These are phyloP conservation scores for Eruca vesicaria DNA, from an alignment of 441 rosid species.

Conservation along the genomic window DNA sequence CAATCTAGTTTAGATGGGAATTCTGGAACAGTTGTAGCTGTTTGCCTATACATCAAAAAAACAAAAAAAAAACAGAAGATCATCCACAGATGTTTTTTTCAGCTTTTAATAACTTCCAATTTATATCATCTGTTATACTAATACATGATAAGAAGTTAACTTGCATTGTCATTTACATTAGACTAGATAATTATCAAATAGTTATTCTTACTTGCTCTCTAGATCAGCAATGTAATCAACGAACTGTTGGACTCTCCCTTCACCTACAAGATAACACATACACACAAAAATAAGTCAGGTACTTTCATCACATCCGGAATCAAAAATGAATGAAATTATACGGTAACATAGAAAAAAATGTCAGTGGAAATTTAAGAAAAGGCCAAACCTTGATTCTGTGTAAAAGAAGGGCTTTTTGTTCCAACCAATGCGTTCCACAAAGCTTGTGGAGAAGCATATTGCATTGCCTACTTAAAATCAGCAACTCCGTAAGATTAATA, in stretches of 20 bases:
- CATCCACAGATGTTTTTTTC: no score
- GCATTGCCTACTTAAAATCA: conserved; percentile 70
- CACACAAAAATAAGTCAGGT: neutral
- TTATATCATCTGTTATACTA: neutral
- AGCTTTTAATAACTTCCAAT: neutral
- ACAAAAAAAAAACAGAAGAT: neutral
- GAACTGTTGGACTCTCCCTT: conserved; percentile 70
- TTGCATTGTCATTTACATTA: neutral
- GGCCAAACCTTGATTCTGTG: conserved; percentile 43
- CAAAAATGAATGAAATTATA: neutral
- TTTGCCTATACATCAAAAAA: conserved; percentile 44
- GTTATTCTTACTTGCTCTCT: conserved; percentile 60
- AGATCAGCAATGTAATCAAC: conserved; percentile 76
- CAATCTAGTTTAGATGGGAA: conserved; percentile 88
- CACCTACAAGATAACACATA: conserved; percentile 41
- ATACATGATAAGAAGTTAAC: neutral
- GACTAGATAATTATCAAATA: neutral
- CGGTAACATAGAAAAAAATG: neutral
- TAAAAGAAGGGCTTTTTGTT: conserved; percentile 52
- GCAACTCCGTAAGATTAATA: neutral
- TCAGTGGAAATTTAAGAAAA: neutral
- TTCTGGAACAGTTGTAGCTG: conserved; percentile 75
- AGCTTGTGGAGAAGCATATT: conserved; percentile 90
- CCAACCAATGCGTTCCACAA: conserved; percentile 82
- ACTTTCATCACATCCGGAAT: neutral